These are phyloP conservation scores for Gentiana dahurica DNA, from an alignment of 257 asterid species.

Conservation along the genomic window DNA sequence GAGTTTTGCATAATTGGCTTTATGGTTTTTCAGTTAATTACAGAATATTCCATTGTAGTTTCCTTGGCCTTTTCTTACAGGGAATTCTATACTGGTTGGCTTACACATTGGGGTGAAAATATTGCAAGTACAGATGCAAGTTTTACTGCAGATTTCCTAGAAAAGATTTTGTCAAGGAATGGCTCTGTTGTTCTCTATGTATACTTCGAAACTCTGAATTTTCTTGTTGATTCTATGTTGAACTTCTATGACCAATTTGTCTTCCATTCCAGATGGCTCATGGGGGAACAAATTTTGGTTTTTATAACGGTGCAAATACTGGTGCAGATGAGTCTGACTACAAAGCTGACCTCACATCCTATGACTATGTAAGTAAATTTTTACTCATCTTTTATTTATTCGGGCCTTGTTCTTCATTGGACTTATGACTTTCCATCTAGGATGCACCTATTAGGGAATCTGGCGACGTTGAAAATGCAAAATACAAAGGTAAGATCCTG, in stretches of 20 bases:
- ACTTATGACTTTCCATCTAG: conserved; percentile 26
- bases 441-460: conserved; percentile 96
- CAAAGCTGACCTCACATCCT: conserved; percentile 88
- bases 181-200: conserved; percentile 96
- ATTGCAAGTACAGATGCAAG: conserved; percentile 71
- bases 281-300: conserved; percentile 95
- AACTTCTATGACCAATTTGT: conserved; percentile 6
- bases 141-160: conserved; percentile 61
- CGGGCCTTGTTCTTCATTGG: conserved; percentile 15
- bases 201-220: conserved; percentile 22
- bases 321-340: conserved; percentile 68
- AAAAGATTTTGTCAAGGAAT: conserved; percentile 59
- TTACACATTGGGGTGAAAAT: conserved; percentile 93
- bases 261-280: conserved; percentile 66
- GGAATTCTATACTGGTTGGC: conserved; percentile 98
- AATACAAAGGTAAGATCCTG: conserved; percentile 53
- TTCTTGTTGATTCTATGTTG: conserved; percentile 13
- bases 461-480: conserved; percentile 78
- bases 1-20: conserved; percentile 10
- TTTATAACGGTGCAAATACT: conserved; percentile 89
- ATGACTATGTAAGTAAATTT: conserved; percentile 78
- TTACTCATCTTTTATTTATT: conserved; percentile 8
- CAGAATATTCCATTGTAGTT: background rate
- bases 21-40: background rate
- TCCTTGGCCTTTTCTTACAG: conserved; percentile 27